Base-by-base conservation (phyloP, 208 protist genomes). In the Leishmania tarentolae region DNA sequence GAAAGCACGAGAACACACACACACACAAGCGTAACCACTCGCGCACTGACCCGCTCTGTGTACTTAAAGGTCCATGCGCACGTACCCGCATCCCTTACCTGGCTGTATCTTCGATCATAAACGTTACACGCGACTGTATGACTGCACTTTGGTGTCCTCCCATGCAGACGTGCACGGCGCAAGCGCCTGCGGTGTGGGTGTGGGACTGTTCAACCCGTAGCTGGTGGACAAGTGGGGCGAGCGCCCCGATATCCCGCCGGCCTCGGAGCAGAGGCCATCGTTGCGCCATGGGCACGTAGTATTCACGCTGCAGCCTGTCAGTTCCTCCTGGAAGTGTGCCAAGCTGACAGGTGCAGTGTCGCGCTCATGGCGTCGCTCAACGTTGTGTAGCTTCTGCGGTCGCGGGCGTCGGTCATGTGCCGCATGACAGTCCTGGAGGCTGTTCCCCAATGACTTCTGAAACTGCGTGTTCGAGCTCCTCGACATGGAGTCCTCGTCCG, bases 141-240 rank as follows among this genome's bases (percentile, higher is more conserved):
- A 19, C 4, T 24, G 76, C 70, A 78, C 72, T 13, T 70, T 35
- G 8, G 50, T 57, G 31, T 79, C 63, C 59, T 78, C 82, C 71
- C 77, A 85, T 44, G 52, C 47, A 8, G 24, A 42, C 44, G 17
- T 37, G 57, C 68, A 61, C 31, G 75, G 50, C 63, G 37, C 72
- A 24, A 61, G 40, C 46, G 52, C 53, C 40, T 81, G 77, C 37
- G 77, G 77, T 44, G 82, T 76, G 8, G 61, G 70, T 0, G 63
- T 71, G 0, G 82, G 73, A 52, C 82, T 85, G 82, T 85, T 73
- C 77, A 76, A 13, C 3, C 52, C 77, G 63, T 78, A 79, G 28
- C 82, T 85, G 5, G 76, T 63, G 4, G 82, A 85, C 8, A 85
- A 17, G n/a, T 56, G 61, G 9, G 78, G 71, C 24, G 82, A 85